Evolutionary conservation across 2,329 filamentous ascomycete species (phyloP).

Genomic region (Pezicula radicicola): DNA sequence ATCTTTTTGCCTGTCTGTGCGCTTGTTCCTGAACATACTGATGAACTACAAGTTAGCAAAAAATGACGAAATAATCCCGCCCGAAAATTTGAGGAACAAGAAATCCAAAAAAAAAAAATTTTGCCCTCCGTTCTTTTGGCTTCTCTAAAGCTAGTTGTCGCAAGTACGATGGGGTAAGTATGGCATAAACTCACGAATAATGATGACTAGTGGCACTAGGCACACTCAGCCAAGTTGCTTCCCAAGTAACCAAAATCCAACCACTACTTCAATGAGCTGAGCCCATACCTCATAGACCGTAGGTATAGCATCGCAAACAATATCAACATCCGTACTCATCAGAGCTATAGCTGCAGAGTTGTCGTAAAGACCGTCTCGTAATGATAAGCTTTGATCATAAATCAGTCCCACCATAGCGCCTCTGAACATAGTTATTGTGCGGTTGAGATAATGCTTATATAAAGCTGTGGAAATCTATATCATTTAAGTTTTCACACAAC

Average conservation of each 20-base stretch:
- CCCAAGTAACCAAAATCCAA: conserved; percentile 31
- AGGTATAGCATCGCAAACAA: conserved; percentile 17
- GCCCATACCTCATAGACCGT: conserved; percentile 33
- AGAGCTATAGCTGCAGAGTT: conserved; percentile 38
- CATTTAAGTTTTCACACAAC: background rate
- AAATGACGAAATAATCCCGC: no score
- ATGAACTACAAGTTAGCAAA: no score
- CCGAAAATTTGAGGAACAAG: background rate
- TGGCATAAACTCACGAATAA: conserved; percentile 12
- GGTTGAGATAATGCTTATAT: conserved; percentile 37
- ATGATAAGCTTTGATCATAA: conserved; percentile 41
- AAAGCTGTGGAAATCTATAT: conserved; percentile 14
- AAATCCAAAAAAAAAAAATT: no score
- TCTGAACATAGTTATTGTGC: conserved; percentile 38
- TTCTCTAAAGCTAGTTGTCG: no score
- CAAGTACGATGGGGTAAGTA: no score
- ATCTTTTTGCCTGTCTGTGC: conserved; percentile 9
- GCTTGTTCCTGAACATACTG: conserved; percentile 2
- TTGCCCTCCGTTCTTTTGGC: background rate
- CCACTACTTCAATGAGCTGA: conserved; percentile 29
- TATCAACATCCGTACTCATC: conserved; percentile 42
- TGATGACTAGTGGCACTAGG: conserved; percentile 14
- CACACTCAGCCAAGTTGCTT: conserved; percentile 28
- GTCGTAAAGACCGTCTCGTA: conserved; percentile 28
- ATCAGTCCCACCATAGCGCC: conserved; percentile 45